Base-by-base conservation (phyloP, 75 land plant genomes). In the Sequoiadendron giganteum region DNA sequence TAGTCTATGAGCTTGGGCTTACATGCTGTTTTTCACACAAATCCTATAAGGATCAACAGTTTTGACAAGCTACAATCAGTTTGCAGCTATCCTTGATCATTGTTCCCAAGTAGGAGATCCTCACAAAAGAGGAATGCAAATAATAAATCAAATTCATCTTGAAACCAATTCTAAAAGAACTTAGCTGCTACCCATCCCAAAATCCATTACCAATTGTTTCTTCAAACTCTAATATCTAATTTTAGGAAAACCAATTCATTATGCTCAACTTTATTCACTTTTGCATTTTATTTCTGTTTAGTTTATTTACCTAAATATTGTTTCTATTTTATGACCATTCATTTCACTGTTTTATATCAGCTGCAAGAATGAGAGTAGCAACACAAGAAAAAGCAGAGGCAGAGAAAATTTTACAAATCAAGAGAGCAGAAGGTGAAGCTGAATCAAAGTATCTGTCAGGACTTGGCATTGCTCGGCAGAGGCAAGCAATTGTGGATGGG, bases 391-490 rank as follows among this genome's bases (percentile, higher is more conserved):
- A 88, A 77, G 94, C 90, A 38, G 94, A 93, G 70, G 94, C 90
- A 15, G 94, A 93, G 89, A 93, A 93, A 85, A 92, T 93, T 21
- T 52, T 93, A 34, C 94, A 93, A 87, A 93, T 93, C 78, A 93
- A 93, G 83, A 77, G 94, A 65, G 94, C 94, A 6, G 93, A 93
- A 85, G 94, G 90, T 5, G 94, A 93, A 28, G 93, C 94, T 1
- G 94, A 93, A 61, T 81, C 94, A 43, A 93, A 93, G 84, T 93
- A 93, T 73, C 85, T 93, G 10, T 89, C 94, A 10, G 94, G 94
- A 3, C 58, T 92, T 14, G 91, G 91, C 18, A 87, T 90, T 86
- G 91, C 92, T 6, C 68, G 91, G 9, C 92, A 91, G 79, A 86
- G 92, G 14, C 89, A 91, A 75, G 92, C 92, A 10, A 91, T 91